These are phyloP conservation scores for Chrysoporthe austroafricana DNA, from an alignment of 2,329 filamentous ascomycete species.

Conservation along the genomic window DNA sequence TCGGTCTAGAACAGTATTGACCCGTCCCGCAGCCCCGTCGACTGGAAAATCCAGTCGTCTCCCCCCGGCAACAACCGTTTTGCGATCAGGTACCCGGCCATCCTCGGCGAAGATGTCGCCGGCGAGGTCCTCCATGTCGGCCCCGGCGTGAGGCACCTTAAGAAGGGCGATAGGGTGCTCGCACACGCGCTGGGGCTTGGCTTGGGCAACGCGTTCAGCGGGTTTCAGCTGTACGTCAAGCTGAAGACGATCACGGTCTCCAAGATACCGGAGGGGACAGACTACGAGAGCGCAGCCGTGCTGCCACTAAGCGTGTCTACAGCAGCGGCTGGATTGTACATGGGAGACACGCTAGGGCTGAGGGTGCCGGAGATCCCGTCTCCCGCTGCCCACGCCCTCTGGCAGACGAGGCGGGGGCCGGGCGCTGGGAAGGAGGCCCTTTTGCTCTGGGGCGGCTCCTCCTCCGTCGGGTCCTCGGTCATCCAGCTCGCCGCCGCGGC, in stretches of 20 bases:
- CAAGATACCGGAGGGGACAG: constrained; percentile 32
- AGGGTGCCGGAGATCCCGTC: constrained; percentile 26
- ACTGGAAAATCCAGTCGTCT: constrained; percentile 36
- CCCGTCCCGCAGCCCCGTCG: constrained; percentile 31
- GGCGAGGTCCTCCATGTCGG: constrained; percentile 40
- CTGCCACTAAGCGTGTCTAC: constrained; percentile 37
- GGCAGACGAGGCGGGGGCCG: too few species aligned
- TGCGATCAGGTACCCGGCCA: constrained; percentile 37
- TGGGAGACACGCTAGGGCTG: constrained; percentile 31
- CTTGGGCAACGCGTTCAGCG: constrained; percentile 30
- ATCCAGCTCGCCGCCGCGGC: constrained; percentile 43
- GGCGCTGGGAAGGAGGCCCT: constrained; percentile 31
- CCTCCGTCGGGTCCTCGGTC: constrained; percentile 47
- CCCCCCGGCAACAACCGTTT: constrained; percentile 33
- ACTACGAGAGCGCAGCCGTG: constrained; percentile 33
- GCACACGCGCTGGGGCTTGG: constrained; percentile 32
- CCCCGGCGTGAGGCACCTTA: constrained; percentile 33
- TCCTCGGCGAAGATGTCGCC: constrained; percentile 40
- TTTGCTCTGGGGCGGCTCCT: constrained; percentile 53
- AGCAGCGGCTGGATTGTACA: constrained; percentile 35
- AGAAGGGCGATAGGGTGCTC: constrained; percentile 40
- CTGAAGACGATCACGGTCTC: constrained; percentile 30
- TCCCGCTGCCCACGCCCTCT: background rate
- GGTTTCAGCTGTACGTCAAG: constrained; percentile 35
- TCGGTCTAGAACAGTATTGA: constrained; percentile 27